phyloP scores from a whole-genome alignment of 345 rosid genomes.

The Gossypium stocksii region DNA sequence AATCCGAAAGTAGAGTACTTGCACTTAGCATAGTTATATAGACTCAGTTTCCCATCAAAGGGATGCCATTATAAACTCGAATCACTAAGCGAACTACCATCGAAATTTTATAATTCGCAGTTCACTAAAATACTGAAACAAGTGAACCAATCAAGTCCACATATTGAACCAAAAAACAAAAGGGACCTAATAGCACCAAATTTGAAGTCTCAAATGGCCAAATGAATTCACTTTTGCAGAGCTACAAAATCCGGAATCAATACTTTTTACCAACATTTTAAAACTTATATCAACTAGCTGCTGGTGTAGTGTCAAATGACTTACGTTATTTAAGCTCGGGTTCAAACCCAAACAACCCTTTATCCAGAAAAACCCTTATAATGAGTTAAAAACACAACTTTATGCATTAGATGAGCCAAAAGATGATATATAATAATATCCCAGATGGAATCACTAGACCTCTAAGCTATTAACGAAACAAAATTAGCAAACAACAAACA shows the following conservation, averaged over 20 bases:
- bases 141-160: not conserved
- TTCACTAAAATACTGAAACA: not conserved
- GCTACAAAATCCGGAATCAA: not conserved
- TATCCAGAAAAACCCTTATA: no score
- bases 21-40: not conserved
- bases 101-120: not conserved
- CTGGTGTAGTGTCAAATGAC: no score
- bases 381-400: not conserved
- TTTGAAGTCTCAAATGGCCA: not conserved
- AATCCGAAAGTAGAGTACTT: no score
- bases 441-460: not conserved
- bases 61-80: not conserved
- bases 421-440: not conserved
- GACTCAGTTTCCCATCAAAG: not conserved
- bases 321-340: no score
- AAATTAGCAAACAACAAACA: not conserved
- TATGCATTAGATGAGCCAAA: not conserved
- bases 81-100: constrained; percentile 1
- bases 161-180: no score
- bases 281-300: not conserved
- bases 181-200: not conserved
- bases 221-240: not conserved
- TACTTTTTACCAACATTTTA: not conserved
- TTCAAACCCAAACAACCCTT: no score
- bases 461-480: not conserved